Evolutionary conservation across 352 stramenopile genomes (phyloP).

Genomic region (Phytopythium cucurbitacearum): DNA sequence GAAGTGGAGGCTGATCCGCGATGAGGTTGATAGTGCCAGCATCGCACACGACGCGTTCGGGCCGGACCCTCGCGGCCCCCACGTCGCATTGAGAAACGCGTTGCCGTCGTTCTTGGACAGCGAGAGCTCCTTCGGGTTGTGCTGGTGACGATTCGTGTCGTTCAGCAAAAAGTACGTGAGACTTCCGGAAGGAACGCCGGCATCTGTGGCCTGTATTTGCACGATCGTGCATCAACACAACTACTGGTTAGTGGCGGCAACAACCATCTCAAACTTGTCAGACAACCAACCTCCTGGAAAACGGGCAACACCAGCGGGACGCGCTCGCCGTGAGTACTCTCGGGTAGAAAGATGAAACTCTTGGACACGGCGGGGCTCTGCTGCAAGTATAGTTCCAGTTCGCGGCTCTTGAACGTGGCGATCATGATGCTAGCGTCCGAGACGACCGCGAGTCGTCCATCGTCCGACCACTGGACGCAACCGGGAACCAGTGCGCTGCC

Average conservation of each 20-base stretch:
- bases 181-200: conserved; percentile 21
- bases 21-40: conserved; percentile 51
- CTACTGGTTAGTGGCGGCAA: not conserved
- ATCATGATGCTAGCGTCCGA: conserved; percentile 74
- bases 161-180: conserved; percentile 64
- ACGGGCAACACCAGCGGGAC: conserved; percentile 47
- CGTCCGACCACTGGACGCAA: conserved; percentile 66
- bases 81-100: conserved; percentile 55
- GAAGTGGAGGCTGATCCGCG: conserved; percentile 64
- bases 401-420: conserved; percentile 70
- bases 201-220: conserved; percentile 13
- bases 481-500: conserved; percentile 64
- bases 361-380: conserved; percentile 73
- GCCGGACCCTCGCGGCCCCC: conserved; percentile 68
- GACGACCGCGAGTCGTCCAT: conserved; percentile 66
- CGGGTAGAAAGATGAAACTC: conserved; percentile 74
- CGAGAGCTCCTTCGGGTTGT: conserved; percentile 81
- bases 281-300: conserved; percentile 25
- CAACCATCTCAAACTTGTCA: too few relatives aligned
- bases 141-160: conserved; percentile 59
- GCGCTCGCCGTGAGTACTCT: conserved; percentile 30
- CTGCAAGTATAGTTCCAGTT: conserved; percentile 81
- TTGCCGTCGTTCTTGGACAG: conserved; percentile 69
- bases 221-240: not conserved
- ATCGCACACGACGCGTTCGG: conserved; percentile 70